Evolutionary conservation across 192 early-diverging fungal species (phyloP), one percentile per base, ranked within the genome.

Genomic region (Funneliformis mosseae): DNA sequence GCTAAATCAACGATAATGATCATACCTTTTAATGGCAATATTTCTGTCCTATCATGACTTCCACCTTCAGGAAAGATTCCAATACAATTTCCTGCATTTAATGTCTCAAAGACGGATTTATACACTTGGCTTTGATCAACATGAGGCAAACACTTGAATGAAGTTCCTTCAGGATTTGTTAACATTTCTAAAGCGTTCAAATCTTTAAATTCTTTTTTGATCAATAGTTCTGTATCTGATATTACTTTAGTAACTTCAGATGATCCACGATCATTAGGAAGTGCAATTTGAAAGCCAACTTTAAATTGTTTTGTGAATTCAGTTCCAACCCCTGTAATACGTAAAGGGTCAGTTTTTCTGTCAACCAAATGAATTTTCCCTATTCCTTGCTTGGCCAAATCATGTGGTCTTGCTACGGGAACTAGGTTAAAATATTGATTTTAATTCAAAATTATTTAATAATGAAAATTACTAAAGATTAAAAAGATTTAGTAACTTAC

Each of bases 51-150:
- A 86, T 99, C 98, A 88, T 99, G 98, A 83, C 93, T 95, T 14
- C 98, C 98, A 61, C 98, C 97, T 81, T 98, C 98, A 9, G 98
- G 98, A 86, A 99, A 99, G 76, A 99, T 99, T 18, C 96, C 96
- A 7, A 99, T 92, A 81, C 95, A 96, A 73, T 84, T 81, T 50
- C 86, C 92, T 60, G 86, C 85, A 80, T 93, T 89, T 45, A 99
- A 81, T 8, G 93, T 89, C 23, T 92, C 85, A 79, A 93, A 92
- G 12, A 99, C 98, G 7, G 89, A 85, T 28, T 89, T 84, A 84
- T 96, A 98, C 85, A 98, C 96, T 1, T 91, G 88, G 48, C 88
- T 85, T 87, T 99, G 97, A 83, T 99, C 95, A 75, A 99, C 86
- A 81, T 96, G 95, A 69, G 98, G 94, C 50, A 89, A 82, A 62